Conservation (phyloP, 345 rosid species). For the Eucalyptus polyanthemos region DNA sequence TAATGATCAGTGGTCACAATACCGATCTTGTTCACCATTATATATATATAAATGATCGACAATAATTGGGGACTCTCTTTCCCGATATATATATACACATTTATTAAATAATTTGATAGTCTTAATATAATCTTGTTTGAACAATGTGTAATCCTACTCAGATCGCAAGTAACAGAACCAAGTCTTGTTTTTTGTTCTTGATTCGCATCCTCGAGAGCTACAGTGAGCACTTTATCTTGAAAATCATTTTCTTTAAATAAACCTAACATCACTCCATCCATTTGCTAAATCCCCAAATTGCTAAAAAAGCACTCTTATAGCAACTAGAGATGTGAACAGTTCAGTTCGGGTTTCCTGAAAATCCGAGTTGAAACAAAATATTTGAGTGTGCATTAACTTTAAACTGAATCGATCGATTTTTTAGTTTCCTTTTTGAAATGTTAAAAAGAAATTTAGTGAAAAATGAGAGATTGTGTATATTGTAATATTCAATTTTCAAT, state of each 20-base stretch:
- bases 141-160: neutral
- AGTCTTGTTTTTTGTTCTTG: neutral
- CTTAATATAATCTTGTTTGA: neutral
- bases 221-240: neutral
- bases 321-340: neutral
- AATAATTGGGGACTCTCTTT: neutral
- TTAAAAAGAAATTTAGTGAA: too few relatives aligned
- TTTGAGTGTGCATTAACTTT: too few relatives aligned
- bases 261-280: neutral
- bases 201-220: neutral
- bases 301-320: neutral
- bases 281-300: neutral
- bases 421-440: too few relatives aligned
- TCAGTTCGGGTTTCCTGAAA: too few relatives aligned
- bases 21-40: neutral
- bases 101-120: neutral
- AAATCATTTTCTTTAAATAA: neutral
- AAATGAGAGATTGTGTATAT: too few relatives aligned
- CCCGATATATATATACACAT: neutral
- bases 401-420: too few relatives aligned
- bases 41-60: neutral
- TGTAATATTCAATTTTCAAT: too few relatives aligned
- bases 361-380: too few relatives aligned
- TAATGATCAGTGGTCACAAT: neutral
- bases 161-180: neutral